Evolutionary conservation across 805 yeast genomes (phyloP), one percentile per base, ranked within the genome.

Genomic region (Metschnikowia gruessii): DNA sequence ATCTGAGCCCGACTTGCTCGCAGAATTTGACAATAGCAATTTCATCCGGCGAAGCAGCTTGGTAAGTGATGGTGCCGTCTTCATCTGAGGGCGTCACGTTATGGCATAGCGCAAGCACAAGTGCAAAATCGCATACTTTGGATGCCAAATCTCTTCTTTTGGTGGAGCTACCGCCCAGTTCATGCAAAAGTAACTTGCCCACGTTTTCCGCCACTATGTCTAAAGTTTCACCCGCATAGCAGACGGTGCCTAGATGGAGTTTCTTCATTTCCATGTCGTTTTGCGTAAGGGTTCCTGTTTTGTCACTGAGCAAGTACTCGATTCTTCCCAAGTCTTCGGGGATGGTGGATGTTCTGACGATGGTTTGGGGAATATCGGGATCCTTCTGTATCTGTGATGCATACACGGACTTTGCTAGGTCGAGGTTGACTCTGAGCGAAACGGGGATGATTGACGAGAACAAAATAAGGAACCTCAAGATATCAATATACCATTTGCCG

Each of bases 1-100:
- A 74, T 7, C 90, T 79, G 30, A 94, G 71, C 0, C 99, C 99
- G 26, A 91, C 92, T 2, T 72, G 63, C 53, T 89, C 95, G 0
- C 97, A 87, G 69, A 89, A 94, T 59, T 85, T 85, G 16, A 94
- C 98, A 52, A 94, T 94, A 24, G 99, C 99, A 56, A 94, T 83
- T 63, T 94, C 99, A 70, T 94, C 99, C 0, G 99, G 99, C 0
- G 97, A 91, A 0, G 98, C 97, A 0, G 99, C 99, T 67, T 94
- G 99, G 63, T 91, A 94, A 2, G 89, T 78, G 6, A 70, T 61
- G 7, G 44, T 51, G 13, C 60, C 63, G 34, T 66, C 64, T 31
- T 72, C 75, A 54, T 82, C 79, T 0, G 95, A 82, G 1, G 99
- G 99, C 0, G 99, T 95, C 24, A 94, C 99, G 56, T 90, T 90